These are phyloP conservation scores for Fusarium dimerum DNA, from an alignment of 2,329 filamentous ascomycete species.

Conservation along the genomic window DNA sequence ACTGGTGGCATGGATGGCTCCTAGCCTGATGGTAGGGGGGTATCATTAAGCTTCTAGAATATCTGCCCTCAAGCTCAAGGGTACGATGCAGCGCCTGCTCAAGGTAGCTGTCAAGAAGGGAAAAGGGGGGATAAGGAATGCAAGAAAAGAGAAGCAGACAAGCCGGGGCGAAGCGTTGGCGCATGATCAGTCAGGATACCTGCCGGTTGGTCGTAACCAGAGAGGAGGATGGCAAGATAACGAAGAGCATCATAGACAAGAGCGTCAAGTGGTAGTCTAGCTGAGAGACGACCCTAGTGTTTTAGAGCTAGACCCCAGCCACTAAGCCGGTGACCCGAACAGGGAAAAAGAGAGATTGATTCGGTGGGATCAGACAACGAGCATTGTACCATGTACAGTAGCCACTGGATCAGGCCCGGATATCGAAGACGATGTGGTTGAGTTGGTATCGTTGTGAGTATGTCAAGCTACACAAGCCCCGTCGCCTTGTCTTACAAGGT, in stretches of 20 bases:
- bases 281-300: slow-evolving; percentile 3
- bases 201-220: slow-evolving; percentile 12
- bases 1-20: slow-evolving; percentile 6
- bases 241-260: slow-evolving; percentile 7
- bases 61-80: slow-evolving; percentile 14
- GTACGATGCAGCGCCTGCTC: slow-evolving; percentile 12
- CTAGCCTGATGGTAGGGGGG: slow-evolving; percentile 13
- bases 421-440: not conserved
- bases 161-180: slow-evolving; percentile 24
- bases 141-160: not conserved
- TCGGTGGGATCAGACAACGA: not conserved
- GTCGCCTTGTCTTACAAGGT: not conserved
- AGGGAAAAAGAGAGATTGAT: slow-evolving; percentile 7
- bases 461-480: not conserved
- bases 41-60: slow-evolving; percentile 29
- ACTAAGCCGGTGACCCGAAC: slow-evolving; percentile 26
- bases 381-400: not conserved
- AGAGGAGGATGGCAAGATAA: slow-evolving; percentile 7
- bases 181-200: slow-evolving; percentile 26
- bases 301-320: slow-evolving; percentile 7
- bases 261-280: slow-evolving; percentile 13
- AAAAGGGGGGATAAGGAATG: not conserved
- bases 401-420: too few species aligned
- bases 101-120: slow-evolving; percentile 13
- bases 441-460: not conserved